These are phyloP conservation scores for Plasmodium vivax DNA, from an alignment of 169 alveolate species.

Conservation along the genomic window DNA sequence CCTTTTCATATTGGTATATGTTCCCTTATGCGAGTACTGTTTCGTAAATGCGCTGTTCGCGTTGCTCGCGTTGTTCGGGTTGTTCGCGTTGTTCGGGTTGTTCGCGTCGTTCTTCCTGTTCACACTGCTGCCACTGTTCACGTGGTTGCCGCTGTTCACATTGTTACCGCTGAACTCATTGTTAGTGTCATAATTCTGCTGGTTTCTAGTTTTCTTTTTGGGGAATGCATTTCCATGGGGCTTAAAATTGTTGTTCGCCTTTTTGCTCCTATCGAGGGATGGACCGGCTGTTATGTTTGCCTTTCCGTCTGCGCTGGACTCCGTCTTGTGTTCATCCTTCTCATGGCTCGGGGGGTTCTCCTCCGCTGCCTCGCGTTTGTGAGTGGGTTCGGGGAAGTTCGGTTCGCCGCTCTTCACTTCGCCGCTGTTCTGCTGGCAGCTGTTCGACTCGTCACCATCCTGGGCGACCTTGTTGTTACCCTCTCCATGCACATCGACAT, in stretches of 20 bases:
- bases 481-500: background rate
- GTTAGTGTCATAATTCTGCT: conserved; percentile 11
- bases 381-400: background rate
- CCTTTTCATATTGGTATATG: conserved; percentile 29
- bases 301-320: background rate
- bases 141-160: background rate
- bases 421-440: too few species aligned
- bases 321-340: background rate
- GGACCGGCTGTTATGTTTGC: background rate
- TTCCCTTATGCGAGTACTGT: conserved; percentile 6
- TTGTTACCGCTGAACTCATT: conserved; percentile 4
- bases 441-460: background rate
- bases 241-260: background rate
- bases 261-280: conserved; percentile 10
- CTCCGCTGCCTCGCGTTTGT: background rate
- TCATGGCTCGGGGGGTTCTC: background rate
- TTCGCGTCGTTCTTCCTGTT: background rate
- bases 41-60: background rate
- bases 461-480: background rate
- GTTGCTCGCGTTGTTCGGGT: background rate
- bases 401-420: background rate
- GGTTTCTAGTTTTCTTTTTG: background rate
- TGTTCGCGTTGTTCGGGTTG: background rate
- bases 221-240: background rate
- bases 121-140: too few species aligned